Percentiles rank a stretch among this genome's conserved stretches.
Evolutionary conservation across 495 filamentous ascomycete species (phyloP).

Genomic region (Hypoxylon fuscum): DNA sequence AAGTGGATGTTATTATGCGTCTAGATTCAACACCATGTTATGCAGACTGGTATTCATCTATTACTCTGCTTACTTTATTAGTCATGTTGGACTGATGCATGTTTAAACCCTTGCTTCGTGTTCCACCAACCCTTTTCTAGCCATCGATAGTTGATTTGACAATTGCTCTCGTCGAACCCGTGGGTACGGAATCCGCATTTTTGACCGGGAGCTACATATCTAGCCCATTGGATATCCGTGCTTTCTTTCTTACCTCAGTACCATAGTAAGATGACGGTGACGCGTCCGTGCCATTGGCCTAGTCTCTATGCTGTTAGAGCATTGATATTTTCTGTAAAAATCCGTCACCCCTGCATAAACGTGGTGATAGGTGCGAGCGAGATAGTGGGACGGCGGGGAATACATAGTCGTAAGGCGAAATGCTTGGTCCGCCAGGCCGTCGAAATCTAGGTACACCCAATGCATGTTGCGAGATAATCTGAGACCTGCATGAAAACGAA

Average conservation of each 20-base stretch:
- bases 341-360: constrained; percentile 24
- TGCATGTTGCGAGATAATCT: constrained; percentile 27
- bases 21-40: constrained; percentile 10
- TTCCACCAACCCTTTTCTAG: constrained; percentile 5
- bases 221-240: background rate
- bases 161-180: background rate
- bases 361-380: constrained; percentile 28
- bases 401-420: constrained; percentile 22
- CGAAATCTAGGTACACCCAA: constrained; percentile 20
- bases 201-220: background rate
- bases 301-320: constrained; percentile 9
- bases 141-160: background rate
- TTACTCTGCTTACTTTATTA: constrained; percentile 9
- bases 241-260: background rate
- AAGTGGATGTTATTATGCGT: constrained; percentile 23
- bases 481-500: constrained; percentile 28
- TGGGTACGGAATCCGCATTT: constrained; percentile 8
- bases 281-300: constrained; percentile 20
- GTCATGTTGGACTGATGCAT: constrained; percentile 13
- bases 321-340: constrained; percentile 2
- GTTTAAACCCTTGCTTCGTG: constrained; percentile 17
- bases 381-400: constrained; percentile 28
- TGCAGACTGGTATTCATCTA: constrained; percentile 10
- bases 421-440: too few species aligned
- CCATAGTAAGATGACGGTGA: constrained; percentile 1